Evolutionary conservation across 345 rosid genomes (phyloP).

Genomic region (Raphanus sativus): DNA sequence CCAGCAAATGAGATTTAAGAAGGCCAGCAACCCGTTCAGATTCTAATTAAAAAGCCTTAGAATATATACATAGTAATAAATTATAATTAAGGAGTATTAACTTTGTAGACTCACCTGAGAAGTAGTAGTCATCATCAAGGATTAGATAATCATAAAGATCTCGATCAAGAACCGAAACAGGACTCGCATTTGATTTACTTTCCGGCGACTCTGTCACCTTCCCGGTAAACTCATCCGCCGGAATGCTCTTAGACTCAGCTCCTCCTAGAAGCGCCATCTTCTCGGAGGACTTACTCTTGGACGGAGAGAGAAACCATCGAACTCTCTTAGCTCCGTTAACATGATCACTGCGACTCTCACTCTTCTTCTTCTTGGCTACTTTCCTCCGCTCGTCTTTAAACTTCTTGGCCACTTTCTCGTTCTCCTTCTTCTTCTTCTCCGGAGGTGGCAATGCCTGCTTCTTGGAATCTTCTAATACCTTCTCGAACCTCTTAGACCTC

Average conservation of each 20-base stretch:
- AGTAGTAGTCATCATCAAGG: slow-evolving; percentile 39
- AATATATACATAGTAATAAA: not conserved
- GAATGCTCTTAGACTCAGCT: slow-evolving; percentile 14
- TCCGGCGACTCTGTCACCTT: slow-evolving; percentile 33
- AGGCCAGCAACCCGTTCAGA: not conserved
- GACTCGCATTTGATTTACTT: slow-evolving; percentile 45
- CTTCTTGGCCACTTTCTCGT: slow-evolving; percentile 44
- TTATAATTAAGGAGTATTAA: not conserved
- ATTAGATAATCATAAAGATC: slow-evolving; percentile 43
- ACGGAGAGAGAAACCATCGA: slow-evolving; percentile 42
- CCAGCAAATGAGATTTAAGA: not conserved
- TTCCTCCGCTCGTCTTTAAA: slow-evolving; percentile 57
- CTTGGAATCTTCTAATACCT: slow-evolving; percentile 26
- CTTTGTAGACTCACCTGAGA: slow-evolving; percentile 45
- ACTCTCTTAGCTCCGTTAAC: slow-evolving; percentile 40
- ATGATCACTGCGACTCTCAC: slow-evolving; percentile 29
- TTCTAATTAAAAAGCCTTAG: not conserved
- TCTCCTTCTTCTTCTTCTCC: slow-evolving; percentile 34
- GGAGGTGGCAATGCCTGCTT: slow-evolving; percentile 18
- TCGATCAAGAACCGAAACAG: slow-evolving; percentile 59
- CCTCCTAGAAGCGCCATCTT: slow-evolving; percentile 29
- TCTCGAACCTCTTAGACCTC: slow-evolving; percentile 39
- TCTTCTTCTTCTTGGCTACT: slow-evolving; percentile 34
- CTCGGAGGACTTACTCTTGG: slow-evolving; percentile 33
- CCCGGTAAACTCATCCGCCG: slow-evolving; percentile 15